Evolutionary conservation across 2,329 filamentous ascomycete species (phyloP), one percentile per base, ranked within the genome.

Genomic region (Aureobasidium sp.): DNA sequence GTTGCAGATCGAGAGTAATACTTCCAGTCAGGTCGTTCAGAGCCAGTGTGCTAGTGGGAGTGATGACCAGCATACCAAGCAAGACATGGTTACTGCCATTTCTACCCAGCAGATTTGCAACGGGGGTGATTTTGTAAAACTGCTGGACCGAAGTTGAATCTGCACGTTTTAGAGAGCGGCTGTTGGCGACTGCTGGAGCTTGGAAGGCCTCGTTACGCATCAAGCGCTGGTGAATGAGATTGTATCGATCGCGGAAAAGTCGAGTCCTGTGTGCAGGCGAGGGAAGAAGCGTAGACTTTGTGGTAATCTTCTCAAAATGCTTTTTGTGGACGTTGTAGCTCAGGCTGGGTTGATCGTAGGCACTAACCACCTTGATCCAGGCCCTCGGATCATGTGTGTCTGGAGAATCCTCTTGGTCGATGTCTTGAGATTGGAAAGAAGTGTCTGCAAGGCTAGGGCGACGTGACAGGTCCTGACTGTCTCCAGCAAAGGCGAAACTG

Each of bases 131-230:
- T 62, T 88, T 94, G 71, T 95, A 88, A 27, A 80, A 81, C 68
- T 85, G 83, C 63, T 83, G 80, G 12, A 70, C 41, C 14, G 72
- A 73, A 55, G 57, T 75, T 59, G 84, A 84, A 3, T 79, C 75
- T 6, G 82, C 81, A 35, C 79, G 76, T 57, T 76, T 77, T 2
- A 84, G 69, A 1, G 77, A 74, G n/a, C 65, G 66, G 47, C 72
- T 68, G 42, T 77, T 77, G 14, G 45, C 34, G 12, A 78, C 77
- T 2, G 79, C 77, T 1, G 90, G 89, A 17, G 83, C 83, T 67
- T 96, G 90, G 62, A 98, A 98, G 17, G 88, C 84, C 68, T 96
- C 90, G 65, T 96, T 96, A 44, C 93, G 85, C 35, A 97, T 79
- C 16, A 97, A 79, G 16, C 93, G 84, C 68, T 97, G 91, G 66